Conservation (phyloP, 1,139 yeast species). For the Torulaspora globosa region DNA sequence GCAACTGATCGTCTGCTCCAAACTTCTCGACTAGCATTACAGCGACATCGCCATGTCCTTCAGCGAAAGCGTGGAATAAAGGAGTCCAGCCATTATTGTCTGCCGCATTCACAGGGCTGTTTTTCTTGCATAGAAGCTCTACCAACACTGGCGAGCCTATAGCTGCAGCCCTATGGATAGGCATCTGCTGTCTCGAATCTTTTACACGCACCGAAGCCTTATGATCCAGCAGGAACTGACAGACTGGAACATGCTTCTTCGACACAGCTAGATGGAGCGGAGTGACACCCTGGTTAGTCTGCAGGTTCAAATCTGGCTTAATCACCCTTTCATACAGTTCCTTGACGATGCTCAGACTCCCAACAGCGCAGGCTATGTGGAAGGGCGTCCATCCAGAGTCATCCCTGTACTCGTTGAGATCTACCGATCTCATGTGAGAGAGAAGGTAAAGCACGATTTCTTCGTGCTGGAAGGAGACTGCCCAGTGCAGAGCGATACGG, state of each 20-base stretch:
- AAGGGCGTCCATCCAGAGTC: constrained; percentile 84
- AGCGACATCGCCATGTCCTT: constrained; percentile 82
- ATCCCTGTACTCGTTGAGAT: constrained; percentile 66
- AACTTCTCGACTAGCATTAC: constrained; percentile 48
- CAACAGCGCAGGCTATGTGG: constrained; percentile 76
- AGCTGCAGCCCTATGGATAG: constrained; percentile 82
- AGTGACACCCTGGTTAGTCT: constrained; percentile 65
- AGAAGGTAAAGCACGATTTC: constrained; percentile 44
- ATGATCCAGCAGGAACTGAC: constrained; percentile 47
- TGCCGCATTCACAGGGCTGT: constrained; percentile 61
- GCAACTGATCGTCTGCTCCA: constrained; percentile 61
- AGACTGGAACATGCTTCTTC: constrained; percentile 56
- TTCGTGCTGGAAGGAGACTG: constrained; percentile 59
- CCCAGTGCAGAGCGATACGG: constrained; percentile 88
- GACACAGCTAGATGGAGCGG: constrained; percentile 73
- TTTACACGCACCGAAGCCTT: constrained; percentile 61
- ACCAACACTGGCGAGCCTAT: constrained; percentile 60
- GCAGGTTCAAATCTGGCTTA: constrained; percentile 45
- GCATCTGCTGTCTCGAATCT: constrained; percentile 62
- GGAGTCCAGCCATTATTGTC: constrained; percentile 83
- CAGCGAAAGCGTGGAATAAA: constrained; percentile 85
- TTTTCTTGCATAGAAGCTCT: constrained; percentile 42
- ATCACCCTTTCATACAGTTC: constrained; percentile 43
- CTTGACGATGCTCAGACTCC: constrained; percentile 53
- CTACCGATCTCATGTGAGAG: constrained; percentile 40